Conservation (phyloP, 306 rosid genomes). For the Gastrolobium villosum region DNA sequence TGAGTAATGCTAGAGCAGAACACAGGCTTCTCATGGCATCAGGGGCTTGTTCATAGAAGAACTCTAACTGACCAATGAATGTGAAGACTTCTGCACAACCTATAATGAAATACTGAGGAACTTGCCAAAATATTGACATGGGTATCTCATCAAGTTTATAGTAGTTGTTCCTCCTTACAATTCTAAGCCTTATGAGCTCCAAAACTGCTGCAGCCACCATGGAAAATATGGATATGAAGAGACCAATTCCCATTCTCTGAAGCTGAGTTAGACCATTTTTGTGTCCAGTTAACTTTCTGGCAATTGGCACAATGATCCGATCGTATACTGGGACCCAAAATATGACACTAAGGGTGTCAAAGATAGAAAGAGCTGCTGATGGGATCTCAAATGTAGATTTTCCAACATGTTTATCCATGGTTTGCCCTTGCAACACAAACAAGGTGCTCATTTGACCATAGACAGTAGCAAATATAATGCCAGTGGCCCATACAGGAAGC, state of each 20-base stretch:
- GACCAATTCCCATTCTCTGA: constrained; percentile 91
- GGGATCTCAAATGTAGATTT: constrained; percentile 67
- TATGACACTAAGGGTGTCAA: constrained; percentile 85
- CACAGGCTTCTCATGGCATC: constrained; percentile 92
- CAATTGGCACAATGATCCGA: constrained; percentile 68
- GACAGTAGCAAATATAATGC: constrained; percentile 78
- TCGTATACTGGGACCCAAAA: constrained; percentile 93
- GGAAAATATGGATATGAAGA: constrained; percentile 72
- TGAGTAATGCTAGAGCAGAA: constrained; percentile 78
- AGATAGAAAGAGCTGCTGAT: constrained; percentile 73
- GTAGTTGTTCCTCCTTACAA: constrained; percentile 56
- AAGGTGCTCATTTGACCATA: constrained; percentile 80
- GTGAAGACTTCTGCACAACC: constrained; percentile 90
- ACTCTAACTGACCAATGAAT: constrained; percentile 84
- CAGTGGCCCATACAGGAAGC: constrained; percentile 94
- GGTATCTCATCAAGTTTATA: constrained; percentile 49
- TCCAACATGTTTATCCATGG: constrained; percentile 66
- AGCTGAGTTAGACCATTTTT: constrained; percentile 84
- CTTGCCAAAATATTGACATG: constrained; percentile 90
- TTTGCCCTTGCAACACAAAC: constrained; percentile 80
- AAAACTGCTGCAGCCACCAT: constrained; percentile 76
- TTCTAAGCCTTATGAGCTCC: constrained; percentile 68
- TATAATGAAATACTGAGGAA: constrained; percentile 82
- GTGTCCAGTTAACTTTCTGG: constrained; percentile 65
- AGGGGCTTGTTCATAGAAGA: constrained; percentile 88